Evolutionary conservation across 1,284 basidiomycete genomes (phyloP).

Genomic region (Ceratobasidium sp.): DNA sequence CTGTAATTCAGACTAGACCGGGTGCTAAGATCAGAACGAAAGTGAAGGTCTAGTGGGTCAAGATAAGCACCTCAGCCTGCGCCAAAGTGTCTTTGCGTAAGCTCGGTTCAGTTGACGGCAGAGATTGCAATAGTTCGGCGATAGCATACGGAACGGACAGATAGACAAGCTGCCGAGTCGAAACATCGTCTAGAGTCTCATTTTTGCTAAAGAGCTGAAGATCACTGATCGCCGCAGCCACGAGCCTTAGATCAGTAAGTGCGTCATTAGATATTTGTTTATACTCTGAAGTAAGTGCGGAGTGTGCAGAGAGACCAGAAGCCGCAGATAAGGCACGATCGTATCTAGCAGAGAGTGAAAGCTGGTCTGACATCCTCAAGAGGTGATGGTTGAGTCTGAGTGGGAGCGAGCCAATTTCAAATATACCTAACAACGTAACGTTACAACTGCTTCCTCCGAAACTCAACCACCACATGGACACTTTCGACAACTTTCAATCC

Average conservation of each 20-base stretch:
- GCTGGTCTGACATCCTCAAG: constrained; percentile 22
- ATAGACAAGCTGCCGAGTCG: constrained; percentile 84
- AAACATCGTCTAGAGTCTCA: constrained; percentile 86
- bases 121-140: constrained; percentile 78
- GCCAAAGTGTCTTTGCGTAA: constrained; percentile 71
- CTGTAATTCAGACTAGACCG: constrained; percentile 67
- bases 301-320: constrained; percentile 14
- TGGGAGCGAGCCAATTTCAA: background rate
- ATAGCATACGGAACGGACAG: constrained; percentile 80
- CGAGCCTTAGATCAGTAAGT: constrained; percentile 65
- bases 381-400: constrained; percentile 6
- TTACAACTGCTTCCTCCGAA: background rate
- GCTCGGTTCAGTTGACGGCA: constrained; percentile 69
- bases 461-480: constrained; percentile 70
- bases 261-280: constrained; percentile 33
- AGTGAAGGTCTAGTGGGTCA: constrained; percentile 19
- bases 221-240: constrained; percentile 66
- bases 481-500: constrained; percentile 81
- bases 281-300: constrained; percentile 32
- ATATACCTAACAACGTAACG: background rate
- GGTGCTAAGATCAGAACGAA: constrained; percentile 32
- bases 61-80: constrained; percentile 71
- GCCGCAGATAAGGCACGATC: constrained; percentile 25
- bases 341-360: constrained; percentile 34
- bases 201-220: constrained; percentile 88